Base-by-base conservation (phyloP, 2,329 filamentous ascomycete species). In the Graphium sp. region DNA sequence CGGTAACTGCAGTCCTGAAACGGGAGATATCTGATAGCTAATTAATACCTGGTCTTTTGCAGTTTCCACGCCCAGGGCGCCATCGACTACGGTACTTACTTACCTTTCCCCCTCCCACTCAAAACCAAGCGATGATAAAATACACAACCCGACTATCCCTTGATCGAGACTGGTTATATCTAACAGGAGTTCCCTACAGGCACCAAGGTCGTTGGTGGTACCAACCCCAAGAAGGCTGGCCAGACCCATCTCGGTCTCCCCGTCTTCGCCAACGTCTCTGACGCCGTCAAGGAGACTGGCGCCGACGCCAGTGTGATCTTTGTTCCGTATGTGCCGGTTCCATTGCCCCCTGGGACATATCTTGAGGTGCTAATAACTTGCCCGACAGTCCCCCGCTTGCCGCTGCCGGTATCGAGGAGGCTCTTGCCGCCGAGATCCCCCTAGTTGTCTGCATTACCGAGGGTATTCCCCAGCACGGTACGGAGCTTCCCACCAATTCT, bases 181-280 rank as follows among this genome's bases (percentile, higher is more conserved):
- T n/a, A n/a, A n/a, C n/a, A n/a, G n/a, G n/a, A n/a, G n/a, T n/a
- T n/a, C n/a, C n/a, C n/a, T n/a, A 37, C 46, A 91, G 83, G 87
- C 54, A 98, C 89, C 46, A 87, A 93, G 54, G 83, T 98, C 41
- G 84, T 98, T 41, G 89, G 89, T 55, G 89, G 89, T 51, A 95
- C 87, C 49, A 95, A 95, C 66, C 89, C 89, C 52, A 95, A 93
- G 71, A 98, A 98, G 67, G 89, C 89, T 41, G 89, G 89, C 49
- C 60, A 71, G 46, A 76, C 73, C 51, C 89, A 98, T 58, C 74
- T 98, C 37, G 83, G 74, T 51, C 78, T 79, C 43, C 89, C 89
- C 34, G 89, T 98, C 48, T 98, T 95, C 59, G 80, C 73, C 46
- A 87, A 70, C 45, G 89, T 98, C 42, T 59, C 61, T 43, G 84